Evolutionary conservation across 345 rosid species (phyloP), one percentile per base, ranked within the genome.

Genomic region (Erysimum cheiranthoides): DNA sequence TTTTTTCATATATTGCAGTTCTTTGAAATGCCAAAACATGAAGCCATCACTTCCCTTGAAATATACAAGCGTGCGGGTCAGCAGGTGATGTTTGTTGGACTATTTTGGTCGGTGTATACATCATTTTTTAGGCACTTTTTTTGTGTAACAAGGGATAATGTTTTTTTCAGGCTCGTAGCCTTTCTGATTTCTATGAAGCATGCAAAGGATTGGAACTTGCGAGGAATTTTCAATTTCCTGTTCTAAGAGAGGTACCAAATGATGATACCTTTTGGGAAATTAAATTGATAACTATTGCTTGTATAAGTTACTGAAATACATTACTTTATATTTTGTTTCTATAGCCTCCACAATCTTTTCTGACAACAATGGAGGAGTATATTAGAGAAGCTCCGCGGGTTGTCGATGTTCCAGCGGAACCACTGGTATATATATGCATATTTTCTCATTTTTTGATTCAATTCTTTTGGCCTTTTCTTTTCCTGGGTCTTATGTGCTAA

Each of bases 171-270:
- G 97, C 99, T 66, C 90, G 81, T 39, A 81, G 81, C 80, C 98
- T 96, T 61, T 93, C 97, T 77, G 92, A 88, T 79, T 96, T 96
- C 75, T 96, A 93, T 80, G 97, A 93, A 78, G 78, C 88, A 58
- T 96, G 99, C 83, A 90, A 87, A 88, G 95, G 98, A 47, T 84
- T 96, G 87, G 97, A 96, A 83, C 96, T 93, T 79, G 97, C 98
- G 14, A 90, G 99, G 82, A 96, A 96, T 80, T 93, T 96, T 74
- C 98, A 96, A 64, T 96, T 93, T 86, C 99, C 99, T 46, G 83
- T 82, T 75, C 78, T 96, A 73, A 84, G 98, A 86, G 98, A 93
- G 93, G 99, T 95, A 82, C 68, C 40, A 50, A 49, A 73, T 36
- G 43, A 53, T 21, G 17, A 58, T 12, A 5, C 5, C 35, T 42